Evolutionary conservation across 148 eudicot species (phyloP).

Genomic region (Rhododendron kiyosumense): DNA sequence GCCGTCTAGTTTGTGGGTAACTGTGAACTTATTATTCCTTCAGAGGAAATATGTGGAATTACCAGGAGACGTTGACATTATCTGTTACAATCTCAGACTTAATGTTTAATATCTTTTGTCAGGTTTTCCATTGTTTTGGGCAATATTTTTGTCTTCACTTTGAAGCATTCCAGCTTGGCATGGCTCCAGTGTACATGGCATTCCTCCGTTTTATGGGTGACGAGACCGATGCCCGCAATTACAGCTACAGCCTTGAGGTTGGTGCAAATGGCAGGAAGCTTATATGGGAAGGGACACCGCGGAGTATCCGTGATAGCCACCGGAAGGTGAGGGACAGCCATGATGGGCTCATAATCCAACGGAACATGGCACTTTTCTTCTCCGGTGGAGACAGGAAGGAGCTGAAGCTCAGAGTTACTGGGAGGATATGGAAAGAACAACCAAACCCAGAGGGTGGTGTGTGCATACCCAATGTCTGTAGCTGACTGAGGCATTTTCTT

Average conservation of each 20-base stretch:
- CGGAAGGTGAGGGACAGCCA: constrained; percentile 91
- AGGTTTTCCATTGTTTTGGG: constrained; percentile 96
- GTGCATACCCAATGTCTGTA: constrained; percentile 4
- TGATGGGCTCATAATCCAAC: constrained; percentile 86
- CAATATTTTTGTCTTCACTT: constrained; percentile 96
- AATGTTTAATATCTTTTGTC: background rate
- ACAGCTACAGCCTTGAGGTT: constrained; percentile 85
- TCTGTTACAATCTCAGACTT: background rate
- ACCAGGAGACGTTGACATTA: background rate
- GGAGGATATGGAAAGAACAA: constrained; percentile 94
- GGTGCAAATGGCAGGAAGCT: constrained; percentile 89
- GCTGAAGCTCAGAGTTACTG: constrained; percentile 88
- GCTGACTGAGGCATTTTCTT: constrained; percentile 6
- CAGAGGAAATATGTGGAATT: background rate
- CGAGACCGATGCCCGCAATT: constrained; percentile 72
- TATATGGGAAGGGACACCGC: constrained; percentile 86
- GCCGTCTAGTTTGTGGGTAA: background rate
- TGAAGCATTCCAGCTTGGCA: constrained; percentile 81
- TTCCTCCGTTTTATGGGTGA: constrained; percentile 97
- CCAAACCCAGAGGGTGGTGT: constrained; percentile 18
- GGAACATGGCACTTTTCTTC: constrained; percentile 93
- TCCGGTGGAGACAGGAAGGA: constrained; percentile 90
- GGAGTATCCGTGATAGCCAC: constrained; percentile 89
- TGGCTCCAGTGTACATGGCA: constrained; percentile 96
- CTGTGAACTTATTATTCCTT: background rate